Base-by-base conservation (phyloP, 2,329 filamentous ascomycete genomes). In the Aspergillus awamori region DNA sequence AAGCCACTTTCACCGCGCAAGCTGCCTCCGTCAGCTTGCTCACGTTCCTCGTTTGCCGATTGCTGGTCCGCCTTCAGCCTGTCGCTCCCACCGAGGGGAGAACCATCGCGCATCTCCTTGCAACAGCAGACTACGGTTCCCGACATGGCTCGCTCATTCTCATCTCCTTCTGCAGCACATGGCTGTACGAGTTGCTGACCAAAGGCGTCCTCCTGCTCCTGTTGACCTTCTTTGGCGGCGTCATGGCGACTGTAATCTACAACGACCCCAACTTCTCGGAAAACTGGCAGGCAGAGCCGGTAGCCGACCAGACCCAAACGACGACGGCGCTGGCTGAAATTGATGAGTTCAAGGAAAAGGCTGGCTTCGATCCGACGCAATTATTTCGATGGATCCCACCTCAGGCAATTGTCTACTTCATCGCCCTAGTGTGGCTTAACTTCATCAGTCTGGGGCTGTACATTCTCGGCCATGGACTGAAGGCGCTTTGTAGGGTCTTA, bases 41-140 rank as follows among this genome's bases (percentile, higher is more conserved):
- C 43, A 68, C 65, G 4, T 68, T 63, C n/a, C 55, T 67, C n/a
- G 13, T 59, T 11, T 62, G 61, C 20, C 65, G 66, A 2, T 49
- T 65, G 3, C 24, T 65, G 4, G 54, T 65, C 3, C 17, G 60
- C 7, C 15, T 58, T 4, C 52, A 63, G 43, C 41, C 56, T 10
- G 30, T 5, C 22, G 6, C 8, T 13, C 26, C 26, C 13, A 7
- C 28, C 2, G 24, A 45, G 13, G 24, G 55, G 15, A 26, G 38
- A 38, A 61, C 65, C 2, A 48, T 68, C 41, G 63, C 66, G 4
- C 52, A 62, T 17, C 15, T 57, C 11, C n/a, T 67, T 6, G 61
- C 66, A 8, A 60, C 56, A 13, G 62, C 62, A 2, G 45, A 64
- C 43, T 28, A 6, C 3, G 43, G 48, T 6, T 68, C 66, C 3